Evolutionary conservation across 78 protist species (phyloP), one percentile per base, ranked within the genome.

Genomic region (Chrysochromulina tobinii): DNA sequence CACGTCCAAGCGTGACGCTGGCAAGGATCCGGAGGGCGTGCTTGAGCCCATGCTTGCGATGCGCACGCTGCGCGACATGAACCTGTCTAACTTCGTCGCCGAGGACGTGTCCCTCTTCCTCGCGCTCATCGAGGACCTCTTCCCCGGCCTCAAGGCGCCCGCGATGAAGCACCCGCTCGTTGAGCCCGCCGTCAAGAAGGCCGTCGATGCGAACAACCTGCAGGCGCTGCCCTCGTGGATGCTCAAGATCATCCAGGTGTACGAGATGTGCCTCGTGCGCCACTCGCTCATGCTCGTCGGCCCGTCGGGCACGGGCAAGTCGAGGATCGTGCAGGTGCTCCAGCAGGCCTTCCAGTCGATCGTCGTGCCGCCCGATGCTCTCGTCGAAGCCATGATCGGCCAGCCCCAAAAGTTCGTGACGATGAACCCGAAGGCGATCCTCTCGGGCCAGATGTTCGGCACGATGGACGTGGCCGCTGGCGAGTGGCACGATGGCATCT

Each of bases 401-500:
- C 58, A n/a, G 87, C 73, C 64, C 4, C 58, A 50, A 23, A 21
- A 23, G 61, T 93, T 92, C 55, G 9, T 86, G 48, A 88, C 95
- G 7, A 92, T 97, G 96, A 97, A 97, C 90, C 98, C 98, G 17
- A 97, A 97, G 90, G 97, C 98, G 3, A 91, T 97, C 85, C 92
- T 95, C 12, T 94, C 95, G 20, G 58, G 86, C n/a, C 96, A 97
- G 92, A 94, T 96, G 98, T 96, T 96, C 27, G 98, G 98, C 54
- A 12, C 9, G 61, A 73, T 94, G 50, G 97, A 97, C 75, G 59
- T 90, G 3, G 77, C 66, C 55, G 90, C 97, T 12, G 86, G 83
- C 69, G 98, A 97, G 84, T 97, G 98, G 98, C 91, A 84, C 14
- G 98, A 96, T 67, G 98, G 98, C 25, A 93, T 97, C 68, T 96